phyloP scores from a whole-genome alignment of 495 filamentous ascomycete genomes.

The Elasticomyces elasticus region DNA sequence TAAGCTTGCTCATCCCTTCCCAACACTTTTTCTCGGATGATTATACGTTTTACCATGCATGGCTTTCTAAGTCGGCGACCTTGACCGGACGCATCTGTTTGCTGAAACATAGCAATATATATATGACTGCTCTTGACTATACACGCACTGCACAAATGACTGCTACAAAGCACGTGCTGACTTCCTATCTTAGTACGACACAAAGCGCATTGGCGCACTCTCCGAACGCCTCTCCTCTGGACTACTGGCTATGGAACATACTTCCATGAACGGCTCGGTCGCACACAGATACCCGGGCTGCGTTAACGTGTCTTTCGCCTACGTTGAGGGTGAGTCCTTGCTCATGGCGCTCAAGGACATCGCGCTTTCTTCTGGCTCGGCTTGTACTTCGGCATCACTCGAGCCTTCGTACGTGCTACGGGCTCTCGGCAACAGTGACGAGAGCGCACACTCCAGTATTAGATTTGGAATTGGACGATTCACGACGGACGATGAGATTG shows the following conservation, averaged over 20 bases:
- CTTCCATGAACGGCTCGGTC: constrained; percentile 77
- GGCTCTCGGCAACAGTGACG: constrained; percentile 87
- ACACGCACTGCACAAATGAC: background rate
- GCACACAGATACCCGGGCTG: constrained; percentile 85
- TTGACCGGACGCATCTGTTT: constrained; percentile 35
- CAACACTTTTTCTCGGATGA: constrained; percentile 35
- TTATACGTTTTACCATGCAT: constrained; percentile 64
- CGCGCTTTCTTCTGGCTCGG: constrained; percentile 90
- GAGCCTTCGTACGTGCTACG: constrained; percentile 94
- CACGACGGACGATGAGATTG: constrained; percentile 88
- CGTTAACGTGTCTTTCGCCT: constrained; percentile 96
- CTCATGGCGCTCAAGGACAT: constrained; percentile 98
- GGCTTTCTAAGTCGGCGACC: constrained; percentile 38
- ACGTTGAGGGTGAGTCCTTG: constrained; percentile 94
- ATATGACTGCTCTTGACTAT: constrained; percentile 28
- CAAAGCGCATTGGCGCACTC: constrained; percentile 66
- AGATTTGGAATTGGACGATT: constrained; percentile 96
- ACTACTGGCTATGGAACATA: constrained; percentile 83
- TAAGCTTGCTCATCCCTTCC: constrained; percentile 39
- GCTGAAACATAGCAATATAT: constrained; percentile 33
- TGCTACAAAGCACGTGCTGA: background rate
- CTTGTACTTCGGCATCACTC: constrained; percentile 91
- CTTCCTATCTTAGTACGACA: constrained; percentile 61
- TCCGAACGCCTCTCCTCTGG: constrained; percentile 75
- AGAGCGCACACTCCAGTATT: constrained; percentile 95